Conservation (phyloP, 2,329 filamentous ascomycete genomes). For the Ascochyta rabiei region DNA sequence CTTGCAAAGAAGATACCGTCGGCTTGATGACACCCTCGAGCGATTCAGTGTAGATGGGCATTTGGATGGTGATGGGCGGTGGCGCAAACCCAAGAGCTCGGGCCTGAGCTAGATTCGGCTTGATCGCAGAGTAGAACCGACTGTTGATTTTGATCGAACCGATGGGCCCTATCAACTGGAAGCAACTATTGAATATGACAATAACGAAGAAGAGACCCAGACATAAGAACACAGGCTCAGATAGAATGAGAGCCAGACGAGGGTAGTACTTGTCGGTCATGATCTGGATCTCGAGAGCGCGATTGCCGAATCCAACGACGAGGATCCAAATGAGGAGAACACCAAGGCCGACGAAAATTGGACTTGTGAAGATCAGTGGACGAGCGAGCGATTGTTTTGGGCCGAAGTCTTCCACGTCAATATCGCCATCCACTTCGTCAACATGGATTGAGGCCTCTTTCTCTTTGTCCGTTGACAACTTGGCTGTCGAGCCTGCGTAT, state of each 20-base stretch:
- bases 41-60: constrained; percentile 85
- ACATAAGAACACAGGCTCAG: constrained; percentile 75
- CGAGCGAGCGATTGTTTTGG: constrained; percentile 64
- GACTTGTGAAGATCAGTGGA: constrained; percentile 72
- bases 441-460: constrained; percentile 59
- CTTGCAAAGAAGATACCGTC: constrained; percentile 76
- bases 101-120: constrained; percentile 58
- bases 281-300: constrained; percentile 70
- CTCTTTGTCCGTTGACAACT: constrained; percentile 35
- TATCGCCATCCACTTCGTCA: constrained; percentile 67
- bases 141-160: constrained; percentile 75
- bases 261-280: constrained; percentile 67
- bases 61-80: constrained; percentile 75
- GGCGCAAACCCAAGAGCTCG: constrained; percentile 65
- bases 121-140: constrained; percentile 75
- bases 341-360: constrained; percentile 69
- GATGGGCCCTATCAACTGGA: constrained; percentile 76
- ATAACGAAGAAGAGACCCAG: constrained; percentile 83
- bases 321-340: constrained; percentile 69
- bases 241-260: constrained; percentile 68
- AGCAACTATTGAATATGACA: constrained; percentile 75
- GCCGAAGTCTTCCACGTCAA: constrained; percentile 71
- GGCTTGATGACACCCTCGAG: constrained; percentile 73
- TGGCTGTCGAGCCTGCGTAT: constrained; percentile 34
- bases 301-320: constrained; percentile 69